phyloP scores from a whole-genome alignment of 192 early-diverging fungal species.

The Gorgonomyces haynaldii region DNA sequence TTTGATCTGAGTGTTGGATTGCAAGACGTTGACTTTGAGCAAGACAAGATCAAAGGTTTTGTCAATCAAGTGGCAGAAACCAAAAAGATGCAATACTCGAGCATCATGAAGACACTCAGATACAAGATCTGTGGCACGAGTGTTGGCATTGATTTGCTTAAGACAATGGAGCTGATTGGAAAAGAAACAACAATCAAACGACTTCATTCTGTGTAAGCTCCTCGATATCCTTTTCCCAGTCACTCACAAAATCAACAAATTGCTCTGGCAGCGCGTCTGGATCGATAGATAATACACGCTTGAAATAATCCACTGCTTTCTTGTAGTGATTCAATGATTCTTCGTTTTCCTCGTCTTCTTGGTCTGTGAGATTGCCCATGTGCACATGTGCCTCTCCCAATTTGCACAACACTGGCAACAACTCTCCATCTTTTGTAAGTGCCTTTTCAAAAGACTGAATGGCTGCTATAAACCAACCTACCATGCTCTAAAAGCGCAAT shows the following conservation, averaged over 20 bases:
- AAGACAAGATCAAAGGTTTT: too few relatives aligned
- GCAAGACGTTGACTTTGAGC: too few relatives aligned
- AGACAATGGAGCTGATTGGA: not conserved
- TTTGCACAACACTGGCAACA: not conserved
- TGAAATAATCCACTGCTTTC: constrained; percentile 20
- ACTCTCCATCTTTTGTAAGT: not conserved
- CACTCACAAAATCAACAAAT: constrained; percentile 20
- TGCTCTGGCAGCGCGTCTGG: constrained; percentile 15
- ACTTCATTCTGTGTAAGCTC: too few relatives aligned
- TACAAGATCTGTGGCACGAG: not conserved
- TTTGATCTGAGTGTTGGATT: too few relatives aligned
- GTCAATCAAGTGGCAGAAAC: too few relatives aligned
- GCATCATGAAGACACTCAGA: not conserved
- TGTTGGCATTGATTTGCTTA: constrained; percentile 2
- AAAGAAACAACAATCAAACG: not conserved
- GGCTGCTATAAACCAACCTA: not conserved
- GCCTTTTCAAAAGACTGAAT: constrained; percentile 5
- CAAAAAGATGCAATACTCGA: not conserved
- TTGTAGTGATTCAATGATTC: constrained; percentile 14
- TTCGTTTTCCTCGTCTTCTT: constrained; percentile 13
- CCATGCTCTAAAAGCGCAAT: not conserved
- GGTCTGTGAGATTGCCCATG: constrained; percentile 19
- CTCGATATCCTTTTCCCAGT: constrained; percentile 20
- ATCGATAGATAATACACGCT: constrained; percentile 14
- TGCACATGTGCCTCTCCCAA: constrained; percentile 22